phyloP scores from a whole-genome alignment of 2,329 filamentous ascomycete genomes.

The Cytospora paraplurivora region DNA sequence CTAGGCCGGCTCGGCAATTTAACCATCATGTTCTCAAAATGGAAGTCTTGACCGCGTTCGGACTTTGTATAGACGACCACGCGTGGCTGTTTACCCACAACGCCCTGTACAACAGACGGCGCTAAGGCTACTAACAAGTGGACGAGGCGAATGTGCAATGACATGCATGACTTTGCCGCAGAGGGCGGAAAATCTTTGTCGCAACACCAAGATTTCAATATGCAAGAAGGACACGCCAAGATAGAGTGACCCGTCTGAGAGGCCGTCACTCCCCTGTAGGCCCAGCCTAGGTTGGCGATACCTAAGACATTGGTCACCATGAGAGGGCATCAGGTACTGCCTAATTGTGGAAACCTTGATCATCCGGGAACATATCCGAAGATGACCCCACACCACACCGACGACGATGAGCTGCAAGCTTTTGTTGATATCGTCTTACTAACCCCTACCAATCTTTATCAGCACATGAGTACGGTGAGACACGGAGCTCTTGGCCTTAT shows the following conservation, averaged over 20 bases:
- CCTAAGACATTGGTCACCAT: not conserved
- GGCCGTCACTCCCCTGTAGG: not conserved
- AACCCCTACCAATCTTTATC: constrained; percentile 1
- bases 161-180: not conserved
- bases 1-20: not conserved
- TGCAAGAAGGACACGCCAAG: not conserved
- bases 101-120: not conserved
- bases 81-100: not conserved
- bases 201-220: not conserved
- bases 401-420: not conserved
- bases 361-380: not conserved
- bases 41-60: not conserved
- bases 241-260: not conserved
- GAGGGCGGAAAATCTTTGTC: not conserved
- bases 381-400: not conserved
- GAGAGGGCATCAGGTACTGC: not conserved
- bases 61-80: not conserved
- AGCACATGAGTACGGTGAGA: not conserved
- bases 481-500: not conserved
- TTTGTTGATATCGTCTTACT: not conserved
- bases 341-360: not conserved
- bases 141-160: not conserved
- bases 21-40: not conserved
- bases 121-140: not conserved
- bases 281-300: not conserved